Conservation (phyloP, 495 filamentous ascomycete species). For the Aspergillus leporis region DNA sequence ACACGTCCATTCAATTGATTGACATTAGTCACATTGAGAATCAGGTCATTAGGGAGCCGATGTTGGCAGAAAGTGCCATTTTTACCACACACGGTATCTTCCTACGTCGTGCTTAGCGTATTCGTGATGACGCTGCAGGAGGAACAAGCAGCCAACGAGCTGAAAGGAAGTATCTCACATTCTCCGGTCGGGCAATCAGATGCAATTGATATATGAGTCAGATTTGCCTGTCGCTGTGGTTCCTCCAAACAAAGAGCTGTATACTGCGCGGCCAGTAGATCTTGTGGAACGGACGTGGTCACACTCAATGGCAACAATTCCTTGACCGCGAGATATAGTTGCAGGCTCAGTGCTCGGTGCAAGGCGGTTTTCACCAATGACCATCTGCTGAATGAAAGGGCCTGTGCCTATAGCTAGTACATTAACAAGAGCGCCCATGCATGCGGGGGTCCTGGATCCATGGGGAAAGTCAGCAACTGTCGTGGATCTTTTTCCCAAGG, state of each 20-base stretch:
- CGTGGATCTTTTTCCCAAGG: too few species aligned
- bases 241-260: background rate
- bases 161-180: background rate
- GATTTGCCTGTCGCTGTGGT: background rate
- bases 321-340: background rate
- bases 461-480: background rate
- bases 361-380: background rate
- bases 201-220: background rate
- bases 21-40: background rate
- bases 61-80: background rate
- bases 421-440: background rate
- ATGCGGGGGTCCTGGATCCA: background rate
- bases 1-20: background rate
- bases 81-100: background rate
- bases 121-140: background rate
- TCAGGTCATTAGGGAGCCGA: background rate
- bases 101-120: background rate
- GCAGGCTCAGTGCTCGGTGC: background rate
- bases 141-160: background rate
- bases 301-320: background rate
- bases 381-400: background rate
- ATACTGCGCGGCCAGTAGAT: background rate
- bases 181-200: slow-evolving; percentile 1
- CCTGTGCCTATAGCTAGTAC: background rate
- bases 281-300: background rate